Evolutionary conservation across 2,329 filamentous ascomycete species (phyloP).

Genomic region (Trichophyton equinum): DNA sequence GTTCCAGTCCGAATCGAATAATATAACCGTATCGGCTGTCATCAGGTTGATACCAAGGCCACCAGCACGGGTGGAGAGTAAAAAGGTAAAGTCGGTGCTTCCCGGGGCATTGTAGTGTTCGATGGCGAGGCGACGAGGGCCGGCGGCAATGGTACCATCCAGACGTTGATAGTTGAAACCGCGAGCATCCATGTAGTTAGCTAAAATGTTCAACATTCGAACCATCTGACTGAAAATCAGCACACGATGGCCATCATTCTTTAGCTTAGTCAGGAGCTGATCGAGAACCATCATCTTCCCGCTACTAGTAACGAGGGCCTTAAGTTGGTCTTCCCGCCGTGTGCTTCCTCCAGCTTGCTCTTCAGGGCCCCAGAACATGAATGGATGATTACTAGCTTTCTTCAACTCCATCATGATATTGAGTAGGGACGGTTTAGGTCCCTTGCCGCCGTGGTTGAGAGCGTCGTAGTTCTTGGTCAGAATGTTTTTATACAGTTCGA

Average conservation of each 20-base stretch:
- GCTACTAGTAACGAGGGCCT: slow-evolving; percentile 87
- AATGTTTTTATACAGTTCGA: slow-evolving; percentile 99
- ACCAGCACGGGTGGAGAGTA: slow-evolving; percentile 88
- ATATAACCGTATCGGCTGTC: slow-evolving; percentile 88
- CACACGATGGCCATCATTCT: slow-evolving; percentile 85
- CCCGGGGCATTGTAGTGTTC: slow-evolving; percentile 97
- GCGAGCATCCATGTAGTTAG: slow-evolving; percentile 82
- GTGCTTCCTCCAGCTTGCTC: slow-evolving; percentile 68
- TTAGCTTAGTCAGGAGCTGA: slow-evolving; percentile 85
- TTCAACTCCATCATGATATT: slow-evolving; percentile 99
- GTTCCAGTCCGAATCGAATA: slow-evolving; percentile 97
- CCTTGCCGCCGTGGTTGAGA: slow-evolving; percentile 76
- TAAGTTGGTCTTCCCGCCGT: slow-evolving; percentile 78
- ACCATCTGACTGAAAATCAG: slow-evolving; percentile 99
- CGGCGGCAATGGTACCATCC: slow-evolving; percentile 86
- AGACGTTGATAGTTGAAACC: slow-evolving; percentile 93
- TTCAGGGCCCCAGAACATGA: slow-evolving; percentile 93
- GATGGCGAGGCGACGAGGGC: slow-evolving; percentile 79
- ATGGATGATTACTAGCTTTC: slow-evolving; percentile 96
- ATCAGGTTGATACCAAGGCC: slow-evolving; percentile 91
- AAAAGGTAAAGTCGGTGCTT: slow-evolving; percentile 91
- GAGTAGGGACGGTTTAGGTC: slow-evolving; percentile 84
- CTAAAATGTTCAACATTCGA: slow-evolving; percentile 91
- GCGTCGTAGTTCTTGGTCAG: slow-evolving; percentile 92
- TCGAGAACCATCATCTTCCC: slow-evolving; percentile 99